phyloP scores from a whole-genome alignment of 768 basidiomycete species.

The Kwoniella shandongensis region DNA sequence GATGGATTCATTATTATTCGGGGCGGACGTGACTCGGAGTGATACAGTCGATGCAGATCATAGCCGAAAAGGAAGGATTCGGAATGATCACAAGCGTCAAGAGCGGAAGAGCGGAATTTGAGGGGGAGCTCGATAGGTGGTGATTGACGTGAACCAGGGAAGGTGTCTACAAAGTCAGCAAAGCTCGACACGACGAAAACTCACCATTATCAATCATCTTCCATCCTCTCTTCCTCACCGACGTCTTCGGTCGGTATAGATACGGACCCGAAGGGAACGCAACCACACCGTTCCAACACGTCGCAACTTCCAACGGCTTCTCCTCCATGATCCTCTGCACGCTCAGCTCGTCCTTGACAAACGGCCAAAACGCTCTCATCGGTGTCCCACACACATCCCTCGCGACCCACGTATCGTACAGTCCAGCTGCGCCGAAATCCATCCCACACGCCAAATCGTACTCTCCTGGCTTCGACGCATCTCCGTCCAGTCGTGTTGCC shows the following conservation, averaged over 20 bases:
- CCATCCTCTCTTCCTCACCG: constrained; percentile 25
- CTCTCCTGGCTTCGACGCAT: constrained; percentile 43
- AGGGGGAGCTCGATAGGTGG: constrained; percentile 24
- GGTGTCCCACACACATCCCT: constrained; percentile 32
- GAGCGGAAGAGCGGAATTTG: constrained; percentile 25
- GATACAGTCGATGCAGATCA: constrained; percentile 29
- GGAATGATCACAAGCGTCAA: constrained; percentile 31
- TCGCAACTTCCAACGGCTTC: constrained; percentile 17
- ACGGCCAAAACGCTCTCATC: constrained; percentile 22
- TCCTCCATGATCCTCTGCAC: constrained; percentile 3
- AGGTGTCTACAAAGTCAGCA: not conserved
- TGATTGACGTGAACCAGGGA: constrained; percentile 20
- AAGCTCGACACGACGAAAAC: not conserved
- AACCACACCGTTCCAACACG: constrained; percentile 48
- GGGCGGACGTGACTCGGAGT: constrained; percentile 14
- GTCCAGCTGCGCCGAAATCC: constrained; percentile 51
- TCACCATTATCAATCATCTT: constrained; percentile 25
- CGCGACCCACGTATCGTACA: constrained; percentile 30
- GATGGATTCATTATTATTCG: constrained; percentile 32
- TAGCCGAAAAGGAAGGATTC: constrained; percentile 33
- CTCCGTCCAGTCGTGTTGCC: constrained; percentile 21
- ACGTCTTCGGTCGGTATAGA: constrained; percentile 8
- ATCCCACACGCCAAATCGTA: constrained; percentile 57
- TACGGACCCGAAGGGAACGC: constrained; percentile 34
- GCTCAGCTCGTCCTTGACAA: constrained; percentile 15